These are phyloP conservation scores for Fusarium buxicola DNA, from an alignment of 2,329 filamentous ascomycete species.

Conservation along the genomic window DNA sequence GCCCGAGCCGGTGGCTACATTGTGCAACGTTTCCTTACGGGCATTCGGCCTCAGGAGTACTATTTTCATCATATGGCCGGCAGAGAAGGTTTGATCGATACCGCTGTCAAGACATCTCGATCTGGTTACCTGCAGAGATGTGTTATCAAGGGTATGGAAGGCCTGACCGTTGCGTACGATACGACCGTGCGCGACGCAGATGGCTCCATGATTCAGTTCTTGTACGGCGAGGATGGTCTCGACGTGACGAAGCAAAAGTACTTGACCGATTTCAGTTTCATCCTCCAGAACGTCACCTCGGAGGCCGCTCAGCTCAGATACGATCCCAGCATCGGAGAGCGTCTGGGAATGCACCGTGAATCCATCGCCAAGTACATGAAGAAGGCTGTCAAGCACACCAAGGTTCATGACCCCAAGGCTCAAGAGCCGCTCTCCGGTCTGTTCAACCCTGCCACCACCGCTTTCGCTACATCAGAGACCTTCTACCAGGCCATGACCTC, in stretches of 20 bases:
- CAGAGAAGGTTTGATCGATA: constrained; percentile 97
- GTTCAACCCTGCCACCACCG: constrained; percentile 80
- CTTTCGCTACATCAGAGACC: constrained; percentile 89
- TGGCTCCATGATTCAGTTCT: constrained; percentile 91
- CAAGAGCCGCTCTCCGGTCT: constrained; percentile 81
- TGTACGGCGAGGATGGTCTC: constrained; percentile 96
- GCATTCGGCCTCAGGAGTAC: constrained; percentile 96
- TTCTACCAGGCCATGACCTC: constrained; percentile 79
- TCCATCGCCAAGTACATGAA: constrained; percentile 83
- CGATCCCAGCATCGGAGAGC: constrained; percentile 59
- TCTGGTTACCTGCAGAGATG: constrained; percentile 97
- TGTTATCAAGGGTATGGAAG: constrained; percentile 99
- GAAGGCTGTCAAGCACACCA: constrained; percentile 79
- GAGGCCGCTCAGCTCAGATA: constrained; percentile 82
- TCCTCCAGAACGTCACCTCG: constrained; percentile 86
- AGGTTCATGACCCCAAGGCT: constrained; percentile 64
- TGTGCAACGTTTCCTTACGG: constrained; percentile 95
- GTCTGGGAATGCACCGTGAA: constrained; percentile 64
- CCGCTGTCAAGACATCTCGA: constrained; percentile 96
- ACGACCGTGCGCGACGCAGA: constrained; percentile 94
- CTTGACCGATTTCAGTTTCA: constrained; percentile 88
- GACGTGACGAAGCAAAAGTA: constrained; percentile 96
- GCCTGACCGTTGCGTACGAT: constrained; percentile 91
- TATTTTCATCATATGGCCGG: constrained; percentile 99
- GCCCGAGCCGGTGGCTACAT: constrained; percentile 94